A percentile compares a stretch with the other conserved stretches of the same genome.
Conservation (phyloP, 2,329 filamentous ascomycete genomes). For the Cryphonectria naterciae region DNA sequence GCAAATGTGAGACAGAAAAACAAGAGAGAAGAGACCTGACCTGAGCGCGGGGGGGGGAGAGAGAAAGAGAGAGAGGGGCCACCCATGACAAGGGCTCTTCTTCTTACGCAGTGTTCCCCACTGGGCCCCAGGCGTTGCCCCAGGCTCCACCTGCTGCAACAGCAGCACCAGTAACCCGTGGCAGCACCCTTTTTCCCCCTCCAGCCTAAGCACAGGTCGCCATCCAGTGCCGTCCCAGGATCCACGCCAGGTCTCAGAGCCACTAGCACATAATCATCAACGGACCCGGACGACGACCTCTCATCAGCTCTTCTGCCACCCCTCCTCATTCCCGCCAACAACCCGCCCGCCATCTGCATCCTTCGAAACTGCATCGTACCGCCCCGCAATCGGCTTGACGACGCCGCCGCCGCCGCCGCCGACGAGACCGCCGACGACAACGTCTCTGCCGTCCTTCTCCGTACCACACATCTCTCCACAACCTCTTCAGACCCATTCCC, state of each 20-base stretch:
- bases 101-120: background rate
- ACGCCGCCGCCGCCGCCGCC: background rate
- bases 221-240: background rate
- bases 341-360: constrained; percentile 3
- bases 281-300: constrained; percentile 8
- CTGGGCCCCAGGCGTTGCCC: background rate
- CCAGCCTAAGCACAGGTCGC: background rate
- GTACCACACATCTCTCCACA: background rate
- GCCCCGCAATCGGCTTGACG: background rate
- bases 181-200: background rate
- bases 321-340: constrained; percentile 1
- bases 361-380: background rate
- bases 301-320: background rate
- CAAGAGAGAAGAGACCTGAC: background rate
- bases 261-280: constrained; percentile 4
- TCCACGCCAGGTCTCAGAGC: background rate
- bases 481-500: background rate
- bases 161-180: no score
- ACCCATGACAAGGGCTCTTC: background rate
- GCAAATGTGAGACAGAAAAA: background rate
- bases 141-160: background rate
- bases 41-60: no score
- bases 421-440: background rate
- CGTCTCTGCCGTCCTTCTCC: background rate
- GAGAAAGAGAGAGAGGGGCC: background rate